These are phyloP conservation scores for Oldenlandia corymbosa DNA, from an alignment of 257 asterid genomes.

Conservation along the genomic window DNA sequence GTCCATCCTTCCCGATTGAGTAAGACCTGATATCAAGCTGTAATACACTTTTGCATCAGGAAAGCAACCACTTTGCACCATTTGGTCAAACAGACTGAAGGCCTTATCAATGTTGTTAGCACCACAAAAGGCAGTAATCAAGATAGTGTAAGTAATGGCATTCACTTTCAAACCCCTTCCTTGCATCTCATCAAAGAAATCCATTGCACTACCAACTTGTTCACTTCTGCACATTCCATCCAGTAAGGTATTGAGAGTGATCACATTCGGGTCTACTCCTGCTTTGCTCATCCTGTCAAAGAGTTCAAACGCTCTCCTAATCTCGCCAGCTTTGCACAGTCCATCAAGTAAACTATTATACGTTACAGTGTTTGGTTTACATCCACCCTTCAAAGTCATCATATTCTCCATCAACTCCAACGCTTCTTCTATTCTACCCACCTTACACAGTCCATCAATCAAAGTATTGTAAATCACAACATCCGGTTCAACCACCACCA, in stretches of 20 bases:
- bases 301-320: conserved; percentile 49
- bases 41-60: conserved; percentile 66
- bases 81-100: conserved; percentile 53
- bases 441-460: conserved; percentile 82
- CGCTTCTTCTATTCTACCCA: conserved; percentile 78
- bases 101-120: conserved; percentile 71
- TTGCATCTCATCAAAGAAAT: conserved; percentile 38
- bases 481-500: conserved; percentile 48
- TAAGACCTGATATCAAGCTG: conserved; percentile 65
- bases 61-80: conserved; percentile 45
- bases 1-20: conserved; percentile 60
- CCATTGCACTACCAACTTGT: conserved; percentile 53
- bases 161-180: conserved; percentile 58
- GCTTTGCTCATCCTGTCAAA: conserved; percentile 51
- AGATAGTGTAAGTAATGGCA: conserved; percentile 43
- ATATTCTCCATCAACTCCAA: conserved; percentile 55
- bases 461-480: conserved; percentile 54
- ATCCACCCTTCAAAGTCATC: conserved; percentile 46
- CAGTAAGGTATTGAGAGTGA: conserved; percentile 54
- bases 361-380: conserved; percentile 50
- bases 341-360: conserved; percentile 60
- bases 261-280: conserved; percentile 38
- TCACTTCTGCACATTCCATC: conserved; percentile 70
- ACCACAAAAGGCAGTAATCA: conserved; percentile 68
- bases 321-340: conserved; percentile 70